These are phyloP conservation scores for Ustulina deusta DNA, from an alignment of 2,329 filamentous ascomycete species.

Conservation along the genomic window DNA sequence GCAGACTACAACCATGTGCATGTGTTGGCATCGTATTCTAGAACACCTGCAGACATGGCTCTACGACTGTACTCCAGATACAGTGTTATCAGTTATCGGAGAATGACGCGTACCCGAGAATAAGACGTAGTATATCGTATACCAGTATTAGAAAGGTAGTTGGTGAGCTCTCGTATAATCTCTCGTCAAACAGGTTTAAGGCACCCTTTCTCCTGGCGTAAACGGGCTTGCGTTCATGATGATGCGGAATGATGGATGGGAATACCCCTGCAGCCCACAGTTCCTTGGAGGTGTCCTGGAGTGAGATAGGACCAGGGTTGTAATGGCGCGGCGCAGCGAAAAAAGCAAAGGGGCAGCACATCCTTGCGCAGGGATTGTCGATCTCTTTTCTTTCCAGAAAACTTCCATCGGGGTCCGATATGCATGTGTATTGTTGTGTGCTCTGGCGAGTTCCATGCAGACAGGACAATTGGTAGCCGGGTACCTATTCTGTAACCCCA, in stretches of 20 bases:
- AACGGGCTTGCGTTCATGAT: conserved; percentile 23
- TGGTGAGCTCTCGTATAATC: conserved; percentile 29
- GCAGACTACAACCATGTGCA: conserved; percentile 9
- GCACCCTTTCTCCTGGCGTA: not conserved
- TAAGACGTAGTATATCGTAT: not conserved
- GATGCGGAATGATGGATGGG: conserved; percentile 27
- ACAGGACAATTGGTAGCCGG: not conserved
- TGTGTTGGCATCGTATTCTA: conserved; percentile 10
- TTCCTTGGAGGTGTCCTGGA: conserved; percentile 25
- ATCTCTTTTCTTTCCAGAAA: conserved; percentile 34
- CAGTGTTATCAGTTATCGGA: conserved; percentile 12
- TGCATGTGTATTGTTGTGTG: conserved; percentile 14
- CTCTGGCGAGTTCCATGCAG: not conserved
- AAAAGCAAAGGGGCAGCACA: conserved; percentile 15
- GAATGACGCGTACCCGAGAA: not conserved
- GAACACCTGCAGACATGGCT: conserved; percentile 21
- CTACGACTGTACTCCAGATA: conserved; percentile 5
- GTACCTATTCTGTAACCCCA: conserved; percentile 2
- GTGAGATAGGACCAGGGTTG: conserved; percentile 12
- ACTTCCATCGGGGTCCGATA: conserved; percentile 30
- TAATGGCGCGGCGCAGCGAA: conserved; percentile 18
- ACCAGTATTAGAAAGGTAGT: not conserved
- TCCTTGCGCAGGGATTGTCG: conserved; percentile 21
- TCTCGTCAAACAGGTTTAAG: conserved; percentile 20
- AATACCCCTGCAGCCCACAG: conserved; percentile 31